Percentiles rank a stretch among this genome's conserved stretches.
Conservation (phyloP, 805 yeast species). For the Candida gorgasii region DNA sequence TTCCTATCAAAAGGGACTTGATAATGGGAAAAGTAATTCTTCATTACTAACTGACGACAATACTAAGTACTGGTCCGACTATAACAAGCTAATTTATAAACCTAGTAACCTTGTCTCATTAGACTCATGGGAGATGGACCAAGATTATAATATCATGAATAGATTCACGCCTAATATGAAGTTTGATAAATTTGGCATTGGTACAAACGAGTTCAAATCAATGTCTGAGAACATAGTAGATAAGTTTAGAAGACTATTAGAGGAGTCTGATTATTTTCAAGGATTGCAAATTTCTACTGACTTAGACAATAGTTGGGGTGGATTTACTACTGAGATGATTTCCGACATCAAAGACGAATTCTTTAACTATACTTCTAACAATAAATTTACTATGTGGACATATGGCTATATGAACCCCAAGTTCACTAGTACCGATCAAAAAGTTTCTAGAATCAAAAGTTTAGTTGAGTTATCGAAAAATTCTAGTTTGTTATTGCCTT, state of each 20-base stretch:
- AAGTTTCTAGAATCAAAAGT: constrained; percentile 45
- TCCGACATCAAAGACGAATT: constrained; percentile 68
- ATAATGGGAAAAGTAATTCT: constrained; percentile 37
- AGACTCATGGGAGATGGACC: constrained; percentile 54
- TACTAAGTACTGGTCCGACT: constrained; percentile 79
- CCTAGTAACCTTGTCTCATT: constrained; percentile 60
- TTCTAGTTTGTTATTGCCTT: constrained; percentile 59
- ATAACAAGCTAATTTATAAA: constrained; percentile 62
- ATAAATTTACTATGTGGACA: constrained; percentile 38
- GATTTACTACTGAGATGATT: constrained; percentile 57
- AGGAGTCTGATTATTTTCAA: constrained; percentile 69
- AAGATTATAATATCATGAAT: constrained; percentile 19
- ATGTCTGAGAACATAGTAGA: constrained; percentile 40
- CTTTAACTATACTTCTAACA: constrained; percentile 39
- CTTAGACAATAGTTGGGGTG: constrained; percentile 83
- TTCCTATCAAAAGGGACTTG: constrained; percentile 65
- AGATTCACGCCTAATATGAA: constrained; percentile 31
- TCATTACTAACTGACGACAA: constrained; percentile 35
- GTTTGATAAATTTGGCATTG: constrained; percentile 54
- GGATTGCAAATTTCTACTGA: constrained; percentile 76
- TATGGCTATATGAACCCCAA: constrained; percentile 24
- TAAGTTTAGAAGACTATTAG: constrained; percentile 63
- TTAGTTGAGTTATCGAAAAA: constrained; percentile 46
- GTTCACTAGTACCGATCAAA: constrained; percentile 8
- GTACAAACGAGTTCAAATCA: constrained; percentile 57